Conservation (phyloP, 1,139 yeast genomes). For the Debaryomyces singareniensis region DNA sequence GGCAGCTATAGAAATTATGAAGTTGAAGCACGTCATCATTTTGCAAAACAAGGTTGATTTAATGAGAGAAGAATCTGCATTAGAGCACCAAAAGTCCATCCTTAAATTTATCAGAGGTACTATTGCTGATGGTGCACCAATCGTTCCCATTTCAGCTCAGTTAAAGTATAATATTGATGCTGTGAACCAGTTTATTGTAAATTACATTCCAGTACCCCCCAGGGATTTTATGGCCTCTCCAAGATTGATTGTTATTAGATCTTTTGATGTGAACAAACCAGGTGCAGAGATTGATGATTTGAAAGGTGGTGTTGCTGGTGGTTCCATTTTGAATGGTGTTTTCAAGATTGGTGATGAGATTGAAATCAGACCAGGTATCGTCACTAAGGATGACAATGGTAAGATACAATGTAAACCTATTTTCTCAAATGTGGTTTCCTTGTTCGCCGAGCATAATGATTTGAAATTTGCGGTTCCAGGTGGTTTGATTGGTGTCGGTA, state of each 20-base stretch:
- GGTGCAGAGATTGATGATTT: conserved; percentile 96
- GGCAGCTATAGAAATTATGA: conserved; percentile 99
- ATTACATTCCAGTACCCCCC: conserved; percentile 91
- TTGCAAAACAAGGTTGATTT: conserved; percentile 97
- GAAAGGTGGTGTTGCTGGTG: conserved; percentile 99
- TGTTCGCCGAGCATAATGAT: conserved; percentile 96
- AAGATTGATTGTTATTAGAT: conserved; percentile 92
- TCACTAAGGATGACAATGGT: conserved; percentile 88
- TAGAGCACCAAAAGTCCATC: conserved; percentile 92
- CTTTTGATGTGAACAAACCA: conserved; percentile 98
- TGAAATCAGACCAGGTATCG: conserved; percentile 98
- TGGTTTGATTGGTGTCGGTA: conserved; percentile 99
- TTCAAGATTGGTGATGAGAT: conserved; percentile 96
- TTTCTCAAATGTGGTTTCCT: conserved; percentile 85
- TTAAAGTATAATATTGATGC: conserved; percentile 98
- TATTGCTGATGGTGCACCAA: conserved; percentile 98
- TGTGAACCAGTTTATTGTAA: conserved; percentile 92
- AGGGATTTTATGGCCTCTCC: conserved; percentile 95
- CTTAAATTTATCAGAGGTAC: conserved; percentile 93
- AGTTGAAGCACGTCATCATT: conserved; percentile 91
- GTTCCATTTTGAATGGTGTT: conserved; percentile 94
- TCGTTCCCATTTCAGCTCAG: conserved; percentile 98
- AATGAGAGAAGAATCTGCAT: conserved; percentile 95
- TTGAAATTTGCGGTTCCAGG: conserved; percentile 99
- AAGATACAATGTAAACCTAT: conserved; percentile 95